phyloP scores from a whole-genome alignment of 495 filamentous ascomycete genomes.

The Hypomontagnella submonticulosa region DNA sequence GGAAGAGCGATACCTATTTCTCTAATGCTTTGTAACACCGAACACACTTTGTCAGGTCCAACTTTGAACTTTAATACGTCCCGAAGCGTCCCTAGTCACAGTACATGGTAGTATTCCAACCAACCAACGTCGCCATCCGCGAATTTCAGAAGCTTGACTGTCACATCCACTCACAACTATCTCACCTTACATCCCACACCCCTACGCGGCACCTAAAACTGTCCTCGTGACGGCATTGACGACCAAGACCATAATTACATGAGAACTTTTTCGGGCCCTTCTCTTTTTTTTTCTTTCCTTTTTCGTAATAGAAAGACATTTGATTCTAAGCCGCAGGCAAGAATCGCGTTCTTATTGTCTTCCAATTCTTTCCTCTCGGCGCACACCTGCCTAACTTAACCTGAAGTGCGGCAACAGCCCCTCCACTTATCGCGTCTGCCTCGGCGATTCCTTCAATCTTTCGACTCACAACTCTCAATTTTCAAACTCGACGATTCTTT shows the following conservation, averaged over 20 bases:
- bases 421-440: no score
- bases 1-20: no score
- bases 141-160: constrained; percentile 45
- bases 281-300: constrained; percentile 2
- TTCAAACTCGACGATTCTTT: constrained; percentile 4
- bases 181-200: constrained; percentile 28
- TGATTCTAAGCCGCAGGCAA: no score
- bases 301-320: no score
- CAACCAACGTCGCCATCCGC: constrained; percentile 28
- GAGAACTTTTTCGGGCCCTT: constrained; percentile 2
- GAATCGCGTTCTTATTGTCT: neutral
- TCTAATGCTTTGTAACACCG: neutral
- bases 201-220: constrained; percentile 32
- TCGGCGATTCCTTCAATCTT: constrained; percentile 1
- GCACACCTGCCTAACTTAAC: neutral
- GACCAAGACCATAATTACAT: constrained; percentile 24
- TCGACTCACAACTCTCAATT: no score
- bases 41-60: constrained; percentile 32
- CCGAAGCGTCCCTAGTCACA: constrained; percentile 35
- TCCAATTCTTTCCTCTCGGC: constrained; percentile 5
- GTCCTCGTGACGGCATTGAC: constrained; percentile 42
- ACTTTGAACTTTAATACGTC: constrained; percentile 39
- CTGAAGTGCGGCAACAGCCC: no score
- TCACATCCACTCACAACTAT: constrained; percentile 39
- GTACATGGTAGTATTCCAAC: constrained; percentile 5